Base-by-base conservation (phyloP, 176 grass and related monocot species). In the Hordeum marinum region DNA sequence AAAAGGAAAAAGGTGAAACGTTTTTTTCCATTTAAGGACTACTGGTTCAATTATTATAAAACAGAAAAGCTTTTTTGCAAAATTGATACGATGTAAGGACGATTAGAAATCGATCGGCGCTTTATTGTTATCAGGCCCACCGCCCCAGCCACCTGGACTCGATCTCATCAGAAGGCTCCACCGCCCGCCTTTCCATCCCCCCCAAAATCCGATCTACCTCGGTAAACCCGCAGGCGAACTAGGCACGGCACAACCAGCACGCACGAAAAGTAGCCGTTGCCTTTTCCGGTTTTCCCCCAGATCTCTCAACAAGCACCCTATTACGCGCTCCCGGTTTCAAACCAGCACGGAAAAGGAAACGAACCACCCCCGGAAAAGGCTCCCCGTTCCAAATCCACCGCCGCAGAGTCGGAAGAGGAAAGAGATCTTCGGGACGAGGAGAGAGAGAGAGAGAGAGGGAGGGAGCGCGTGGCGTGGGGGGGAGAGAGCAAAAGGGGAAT, bases 251-350 rank as follows among this genome's bases (percentile, higher is more conserved):
- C 18, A 58, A 8, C 68, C 23, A n/a, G 36, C 4, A 11, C 68
- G 12, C 24, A 27, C 60, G 46, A 83, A 90, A 91, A 78, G 86
- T 88, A 88, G 82, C 90, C 82, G 82, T 88, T 85, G 72, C 78
- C 36, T 82, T 91, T 81, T 65, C 31, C 31, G n/a, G n/a, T n/a
- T n/a, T n/a, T 46, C 13, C 62, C 45, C 35, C 67, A 23, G 11
- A 43, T 34, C 50, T n/a, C 24, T 17, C 69, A 3, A 39, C 29
- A 26, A 50, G 24, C 54, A 37, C 10, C 41, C 23, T 23, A 2
- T 35, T 14, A n/a, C 82, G 72, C 26, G 7, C 58, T 82, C 68
- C 36, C 67, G 25, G 34, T 82, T 90, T 86, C 84, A 79, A 86
- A 83, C 77, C 88, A 21, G 26, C 52, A 55, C 52, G 17, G 52